Evolutionary conservation across 1,284 basidiomycete genomes (phyloP).

Genomic region (Ustilago lituana): DNA sequence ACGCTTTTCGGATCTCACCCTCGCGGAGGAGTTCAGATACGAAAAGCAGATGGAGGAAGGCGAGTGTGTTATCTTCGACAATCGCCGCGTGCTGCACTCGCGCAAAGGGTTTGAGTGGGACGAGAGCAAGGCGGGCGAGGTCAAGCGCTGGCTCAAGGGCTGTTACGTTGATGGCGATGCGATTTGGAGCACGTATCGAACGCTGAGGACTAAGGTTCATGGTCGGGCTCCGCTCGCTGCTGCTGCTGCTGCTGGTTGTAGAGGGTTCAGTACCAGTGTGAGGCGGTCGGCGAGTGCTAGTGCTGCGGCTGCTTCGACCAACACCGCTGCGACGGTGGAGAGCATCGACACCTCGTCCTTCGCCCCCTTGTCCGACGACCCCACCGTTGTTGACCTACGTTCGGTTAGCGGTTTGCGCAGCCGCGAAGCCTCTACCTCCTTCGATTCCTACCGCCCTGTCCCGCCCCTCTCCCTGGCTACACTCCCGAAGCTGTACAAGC

Average conservation of each 20-base stretch:
- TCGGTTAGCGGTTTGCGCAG: constrained; percentile 29
- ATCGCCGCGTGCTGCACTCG: constrained; percentile 89
- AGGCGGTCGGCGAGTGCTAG: neutral
- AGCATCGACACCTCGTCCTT: constrained; percentile 19
- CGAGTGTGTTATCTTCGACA: constrained; percentile 91
- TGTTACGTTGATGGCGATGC: constrained; percentile 85
- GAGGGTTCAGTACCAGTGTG: constrained; percentile 18
- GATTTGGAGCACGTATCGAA: constrained; percentile 72
- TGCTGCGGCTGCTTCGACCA: neutral
- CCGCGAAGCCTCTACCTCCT: constrained; percentile 24
- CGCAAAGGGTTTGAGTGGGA: constrained; percentile 77
- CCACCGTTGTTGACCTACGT: constrained; percentile 40
- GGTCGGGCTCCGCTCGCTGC: constrained; percentile 24
- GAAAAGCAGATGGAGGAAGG: constrained; percentile 81
- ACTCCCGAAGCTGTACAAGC: constrained; percentile 72
- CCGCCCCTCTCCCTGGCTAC: constrained; percentile 29
- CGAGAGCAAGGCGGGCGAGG: constrained; percentile 66
- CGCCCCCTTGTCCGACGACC: constrained; percentile 53
- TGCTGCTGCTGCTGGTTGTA: constrained; percentile 3
- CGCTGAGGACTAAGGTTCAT: constrained; percentile 39
- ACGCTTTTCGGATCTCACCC: constrained; percentile 75
- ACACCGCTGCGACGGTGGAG: neutral
- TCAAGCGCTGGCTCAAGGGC: constrained; percentile 74
- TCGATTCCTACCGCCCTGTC: constrained; percentile 47
- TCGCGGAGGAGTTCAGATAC: constrained; percentile 73